phyloP scores from a whole-genome alignment of 768 basidiomycete genomes.

The Suillus decipiens region DNA sequence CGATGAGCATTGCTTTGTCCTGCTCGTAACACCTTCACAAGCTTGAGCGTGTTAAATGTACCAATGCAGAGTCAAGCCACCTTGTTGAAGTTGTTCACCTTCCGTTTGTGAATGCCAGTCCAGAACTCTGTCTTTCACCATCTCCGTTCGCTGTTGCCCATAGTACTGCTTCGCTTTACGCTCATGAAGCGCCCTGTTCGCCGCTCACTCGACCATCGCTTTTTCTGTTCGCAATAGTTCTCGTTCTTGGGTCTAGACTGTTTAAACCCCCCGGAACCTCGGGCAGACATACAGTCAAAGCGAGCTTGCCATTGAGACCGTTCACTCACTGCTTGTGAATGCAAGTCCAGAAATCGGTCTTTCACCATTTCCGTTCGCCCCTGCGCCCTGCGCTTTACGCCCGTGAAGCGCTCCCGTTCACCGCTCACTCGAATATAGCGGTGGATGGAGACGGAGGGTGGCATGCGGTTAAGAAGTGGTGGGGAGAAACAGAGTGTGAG shows the following conservation, averaged over 20 bases:
- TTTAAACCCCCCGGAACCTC: constrained; percentile 10
- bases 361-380: constrained; percentile 69
- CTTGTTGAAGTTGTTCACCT: too few species aligned
- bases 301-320: constrained; percentile 53
- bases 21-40: too few species aligned
- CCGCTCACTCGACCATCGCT: constrained; percentile 31
- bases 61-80: too few species aligned
- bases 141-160: too few species aligned
- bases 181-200: too few species aligned
- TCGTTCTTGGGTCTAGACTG: constrained; percentile 53
- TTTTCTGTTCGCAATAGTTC: constrained; percentile 44
- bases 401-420: constrained; percentile 73
- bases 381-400: constrained; percentile 60
- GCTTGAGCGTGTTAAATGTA: too few species aligned
- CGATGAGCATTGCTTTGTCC: constrained; percentile 3
- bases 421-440: too few species aligned
- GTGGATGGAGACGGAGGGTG: too few species aligned
- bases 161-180: too few species aligned
- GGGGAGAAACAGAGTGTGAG: too few species aligned
- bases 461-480: constrained; percentile 25
- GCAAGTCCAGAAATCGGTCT: constrained; percentile 49
- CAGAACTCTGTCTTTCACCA: too few species aligned
- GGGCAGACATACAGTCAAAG: constrained; percentile 56
- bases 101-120: too few species aligned
- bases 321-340: constrained; percentile 47